Percentiles rank a stretch among this genome's conserved stretches.
phyloP scores from a whole-genome alignment of 352 stramenopile genomes.

The Globisporangium abappressorium region DNA sequence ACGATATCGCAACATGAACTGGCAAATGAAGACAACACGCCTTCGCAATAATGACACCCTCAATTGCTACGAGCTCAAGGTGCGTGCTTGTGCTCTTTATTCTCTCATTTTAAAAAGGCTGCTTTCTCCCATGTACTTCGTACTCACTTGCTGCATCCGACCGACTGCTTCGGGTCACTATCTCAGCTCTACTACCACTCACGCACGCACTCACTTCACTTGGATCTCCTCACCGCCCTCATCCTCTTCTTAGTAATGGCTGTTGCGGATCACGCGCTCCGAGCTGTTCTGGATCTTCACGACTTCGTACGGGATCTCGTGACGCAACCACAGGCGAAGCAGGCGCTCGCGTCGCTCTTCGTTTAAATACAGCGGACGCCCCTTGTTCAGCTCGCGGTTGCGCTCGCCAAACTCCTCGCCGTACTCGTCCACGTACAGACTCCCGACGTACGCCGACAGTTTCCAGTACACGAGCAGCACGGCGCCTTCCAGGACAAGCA shows the following conservation, averaged over 20 bases:
- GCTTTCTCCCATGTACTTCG: neutral
- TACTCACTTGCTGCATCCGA: neutral
- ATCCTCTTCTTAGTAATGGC: slow-evolving; percentile 59
- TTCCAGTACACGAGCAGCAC: slow-evolving; percentile 88
- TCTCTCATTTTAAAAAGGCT: neutral
- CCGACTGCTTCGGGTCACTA: neutral
- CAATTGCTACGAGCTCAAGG: too few relatives aligned
- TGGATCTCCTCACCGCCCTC: neutral
- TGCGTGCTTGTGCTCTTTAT: neutral
- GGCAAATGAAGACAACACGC: too few relatives aligned
- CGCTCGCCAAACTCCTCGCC: slow-evolving; percentile 85
- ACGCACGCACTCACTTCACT: neutral
- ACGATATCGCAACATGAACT: too few relatives aligned
- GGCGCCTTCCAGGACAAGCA: slow-evolving; percentile 79
- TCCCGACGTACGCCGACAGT: slow-evolving; percentile 77
- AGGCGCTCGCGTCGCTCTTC: slow-evolving; percentile 64
- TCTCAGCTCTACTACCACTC: neutral
- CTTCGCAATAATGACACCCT: too few relatives aligned
- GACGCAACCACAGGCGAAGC: slow-evolving; percentile 69
- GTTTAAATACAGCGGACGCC: slow-evolving; percentile 79
- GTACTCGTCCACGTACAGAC: slow-evolving; percentile 87
- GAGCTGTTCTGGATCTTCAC: slow-evolving; percentile 88
- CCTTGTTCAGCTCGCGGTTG: slow-evolving; percentile 79
- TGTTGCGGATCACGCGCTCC: slow-evolving; percentile 86
- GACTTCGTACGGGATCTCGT: slow-evolving; percentile 85